Percentiles rank a stretch among this genome's conserved stretches.
These are phyloP conservation scores for Cucumis hystrix DNA, from an alignment of 306 rosid species.

Conservation along the genomic window DNA sequence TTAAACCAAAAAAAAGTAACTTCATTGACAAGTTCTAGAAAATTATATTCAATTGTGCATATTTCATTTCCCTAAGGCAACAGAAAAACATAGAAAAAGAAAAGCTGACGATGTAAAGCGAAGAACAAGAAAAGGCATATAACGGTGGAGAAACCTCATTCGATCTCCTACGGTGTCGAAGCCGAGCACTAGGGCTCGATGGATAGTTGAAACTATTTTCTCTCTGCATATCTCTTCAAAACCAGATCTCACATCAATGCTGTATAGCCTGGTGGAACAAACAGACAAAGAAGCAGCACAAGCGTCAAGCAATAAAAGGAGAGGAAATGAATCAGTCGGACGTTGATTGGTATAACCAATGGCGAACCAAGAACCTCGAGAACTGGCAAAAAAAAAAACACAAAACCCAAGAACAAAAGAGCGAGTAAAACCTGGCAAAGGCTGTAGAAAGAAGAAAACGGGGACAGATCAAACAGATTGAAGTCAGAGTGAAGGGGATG, in stretches of 20 bases:
- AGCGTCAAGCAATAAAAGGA: background rate
- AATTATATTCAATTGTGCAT: background rate
- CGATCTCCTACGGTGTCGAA: slow-evolving; percentile 14
- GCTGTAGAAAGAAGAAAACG: background rate
- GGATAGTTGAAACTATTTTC: slow-evolving; percentile 3
- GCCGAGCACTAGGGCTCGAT: slow-evolving; percentile 5
- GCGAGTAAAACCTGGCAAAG: background rate
- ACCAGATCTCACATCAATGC: slow-evolving; percentile 5
- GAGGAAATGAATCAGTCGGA: background rate
- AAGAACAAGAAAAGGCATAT: background rate
- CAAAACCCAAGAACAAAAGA: background rate
- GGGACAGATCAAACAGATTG: background rate
- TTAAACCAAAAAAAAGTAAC: background rate
- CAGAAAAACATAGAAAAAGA: background rate
- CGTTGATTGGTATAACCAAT: background rate
- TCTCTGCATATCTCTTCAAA: slow-evolving; percentile 1
- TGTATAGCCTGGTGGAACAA: background rate
- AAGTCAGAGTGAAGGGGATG: background rate
- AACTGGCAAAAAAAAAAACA: too few relatives aligned
- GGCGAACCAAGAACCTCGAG: background rate
- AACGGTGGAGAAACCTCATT: slow-evolving; percentile 7
- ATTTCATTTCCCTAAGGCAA: background rate
- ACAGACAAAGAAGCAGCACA: background rate
- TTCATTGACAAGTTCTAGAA: background rate
- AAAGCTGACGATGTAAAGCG: background rate